Percentiles rank a stretch among this genome's conserved stretches.
These are phyloP conservation scores for Mycena indigotica DNA, from an alignment of 768 basidiomycete species.

Conservation along the genomic window DNA sequence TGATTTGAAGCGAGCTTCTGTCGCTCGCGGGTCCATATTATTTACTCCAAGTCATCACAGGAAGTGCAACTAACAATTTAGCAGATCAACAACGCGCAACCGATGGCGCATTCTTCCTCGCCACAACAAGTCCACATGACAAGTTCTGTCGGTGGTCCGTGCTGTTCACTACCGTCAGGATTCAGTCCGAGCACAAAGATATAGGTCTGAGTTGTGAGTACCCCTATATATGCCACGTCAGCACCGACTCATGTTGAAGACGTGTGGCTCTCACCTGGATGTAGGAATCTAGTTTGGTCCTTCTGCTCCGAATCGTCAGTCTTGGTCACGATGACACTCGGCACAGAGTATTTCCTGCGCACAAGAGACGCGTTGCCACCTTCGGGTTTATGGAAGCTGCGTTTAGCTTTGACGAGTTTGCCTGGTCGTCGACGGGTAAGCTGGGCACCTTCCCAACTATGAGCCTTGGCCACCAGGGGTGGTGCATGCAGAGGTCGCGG, in stretches of 20 bases:
- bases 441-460: too few relatives aligned
- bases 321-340: neutral
- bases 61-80: too few relatives aligned
- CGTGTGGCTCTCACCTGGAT: neutral
- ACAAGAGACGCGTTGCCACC: neutral
- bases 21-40: too few relatives aligned
- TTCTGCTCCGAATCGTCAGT: neutral
- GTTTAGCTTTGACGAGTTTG: neutral
- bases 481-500: neutral
- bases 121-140: constrained; percentile 53
- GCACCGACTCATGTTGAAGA: neutral
- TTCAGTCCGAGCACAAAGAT: constrained; percentile 39
- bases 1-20: too few relatives aligned
- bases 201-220: constrained; percentile 40
- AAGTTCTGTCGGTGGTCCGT: constrained; percentile 35
- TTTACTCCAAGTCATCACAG: too few relatives aligned
- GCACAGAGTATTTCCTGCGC: neutral
- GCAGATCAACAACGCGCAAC: constrained; percentile 31
- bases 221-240: constrained; percentile 28
- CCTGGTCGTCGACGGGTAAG: neutral
- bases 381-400: neutral
- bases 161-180: neutral
- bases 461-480: too few relatives aligned
- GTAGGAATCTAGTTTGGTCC: neutral
- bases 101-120: constrained; percentile 42